Conservation (phyloP, 2,329 filamentous ascomycete genomes). For the Bipolaris sorokiniana region DNA sequence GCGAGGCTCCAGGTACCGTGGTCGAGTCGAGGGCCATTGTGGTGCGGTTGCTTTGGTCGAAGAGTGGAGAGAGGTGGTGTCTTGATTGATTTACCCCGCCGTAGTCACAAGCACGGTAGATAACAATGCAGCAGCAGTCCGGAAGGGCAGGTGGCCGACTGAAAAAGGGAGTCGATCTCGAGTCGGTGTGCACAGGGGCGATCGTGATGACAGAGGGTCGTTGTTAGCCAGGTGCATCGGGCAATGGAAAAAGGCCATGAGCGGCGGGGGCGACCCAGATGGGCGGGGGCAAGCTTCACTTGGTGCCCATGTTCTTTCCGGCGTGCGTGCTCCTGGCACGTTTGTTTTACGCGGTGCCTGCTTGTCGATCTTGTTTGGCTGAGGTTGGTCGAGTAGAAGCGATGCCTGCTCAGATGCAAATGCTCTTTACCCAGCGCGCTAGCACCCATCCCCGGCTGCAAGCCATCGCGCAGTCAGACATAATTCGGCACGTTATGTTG, state of each 20-base stretch:
- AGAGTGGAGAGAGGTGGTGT: slow-evolving; percentile 1
- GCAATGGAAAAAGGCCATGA: slow-evolving; percentile 13
- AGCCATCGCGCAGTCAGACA: background rate
- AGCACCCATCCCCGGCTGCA: slow-evolving; percentile 8
- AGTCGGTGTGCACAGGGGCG: slow-evolving; percentile 14
- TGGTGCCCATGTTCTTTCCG: slow-evolving; percentile 13
- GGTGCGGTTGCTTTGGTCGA: slow-evolving; percentile 7
- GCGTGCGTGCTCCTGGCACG: slow-evolving; percentile 5
- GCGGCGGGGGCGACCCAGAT: slow-evolving; percentile 21
- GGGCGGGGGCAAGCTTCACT: slow-evolving; percentile 26
- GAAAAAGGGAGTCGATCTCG: background rate
- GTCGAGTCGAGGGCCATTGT: slow-evolving; percentile 59
- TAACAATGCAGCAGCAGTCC: slow-evolving; percentile 6
- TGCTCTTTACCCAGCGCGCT: slow-evolving; percentile 28
- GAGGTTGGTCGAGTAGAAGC: slow-evolving; percentile 24
- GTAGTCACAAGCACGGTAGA: slow-evolving; percentile 2
- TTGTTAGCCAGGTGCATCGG: slow-evolving; percentile 13
- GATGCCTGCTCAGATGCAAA: slow-evolving; percentile 5
- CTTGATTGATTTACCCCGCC: slow-evolving; percentile 13
- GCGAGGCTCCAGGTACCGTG: slow-evolving; percentile 50
- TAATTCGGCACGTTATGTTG: background rate
- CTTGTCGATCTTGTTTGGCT: slow-evolving; percentile 16
- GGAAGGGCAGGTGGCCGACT: background rate
- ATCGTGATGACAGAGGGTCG: slow-evolving; percentile 9
- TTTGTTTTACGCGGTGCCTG: slow-evolving; percentile 14